phyloP scores from a whole-genome alignment of 495 filamentous ascomycete species.

The Daldinia bambusicola region DNA sequence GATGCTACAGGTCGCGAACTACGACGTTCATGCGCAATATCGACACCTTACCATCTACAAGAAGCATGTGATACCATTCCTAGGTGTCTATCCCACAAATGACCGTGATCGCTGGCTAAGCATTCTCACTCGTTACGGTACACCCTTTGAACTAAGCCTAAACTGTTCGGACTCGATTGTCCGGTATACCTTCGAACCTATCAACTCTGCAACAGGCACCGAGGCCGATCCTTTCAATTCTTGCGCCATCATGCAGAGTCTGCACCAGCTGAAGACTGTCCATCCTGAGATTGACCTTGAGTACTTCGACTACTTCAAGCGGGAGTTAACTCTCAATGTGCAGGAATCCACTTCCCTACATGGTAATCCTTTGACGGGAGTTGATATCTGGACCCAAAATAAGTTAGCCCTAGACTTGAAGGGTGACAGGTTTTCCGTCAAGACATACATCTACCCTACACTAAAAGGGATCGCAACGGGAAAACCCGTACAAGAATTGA shows the following conservation, averaged over 20 bases:
- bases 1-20: slow-evolving; percentile 1
- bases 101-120: not conserved
- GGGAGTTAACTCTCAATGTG: not conserved
- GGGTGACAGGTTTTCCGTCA: not conserved
- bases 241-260: not conserved
- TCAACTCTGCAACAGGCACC: not conserved
- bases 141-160: not conserved
- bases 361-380: not conserved
- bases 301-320: not conserved
- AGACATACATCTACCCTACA: slow-evolving; percentile 3
- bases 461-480: not conserved
- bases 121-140: not conserved
- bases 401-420: not conserved
- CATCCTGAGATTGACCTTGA: not conserved
- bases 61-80: not conserved
- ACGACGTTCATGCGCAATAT: slow-evolving; percentile 1
- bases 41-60: slow-evolving; percentile 3
- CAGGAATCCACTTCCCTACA: slow-evolving; percentile 1
- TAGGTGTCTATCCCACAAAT: not conserved
- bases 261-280: not conserved
- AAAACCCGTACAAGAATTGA: not conserved
- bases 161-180: slow-evolving; percentile 3
- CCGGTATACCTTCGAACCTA: not conserved
- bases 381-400: slow-evolving; percentile 5
- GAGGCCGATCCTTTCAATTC: not conserved